Base-by-base conservation (phyloP, 2,329 filamentous ascomycete genomes). In the Tolypocladium cylindrosporum region DNA sequence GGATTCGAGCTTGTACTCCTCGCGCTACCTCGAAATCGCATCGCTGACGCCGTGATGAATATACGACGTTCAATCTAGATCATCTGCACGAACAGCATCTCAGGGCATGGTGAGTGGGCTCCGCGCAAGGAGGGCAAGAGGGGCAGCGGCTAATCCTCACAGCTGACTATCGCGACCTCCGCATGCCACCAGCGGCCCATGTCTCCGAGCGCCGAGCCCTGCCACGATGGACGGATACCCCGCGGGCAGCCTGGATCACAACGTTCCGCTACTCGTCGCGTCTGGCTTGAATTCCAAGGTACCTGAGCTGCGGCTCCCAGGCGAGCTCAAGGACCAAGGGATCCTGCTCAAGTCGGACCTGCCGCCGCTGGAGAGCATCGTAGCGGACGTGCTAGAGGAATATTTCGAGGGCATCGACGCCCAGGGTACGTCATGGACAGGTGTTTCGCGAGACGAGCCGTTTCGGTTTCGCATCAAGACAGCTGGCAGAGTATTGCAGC, bases 211-310 rank as follows among this genome's bases (percentile, higher is more conserved):
- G 43, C 39, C 62, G 59, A 59, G 60, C 16, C 59, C 60, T 59
- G 58, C 24, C 60, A 68, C 65, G 61, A 94, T 94, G 90, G 88
- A 94, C 73, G 89, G 83, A 66, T 93, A 91, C 74, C 88, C 89
- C 57, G 71, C 76, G 59, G 88, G 87, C 72, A 96, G 92, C 76
- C 79, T 96, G 71, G 84, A 87, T 70, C 91, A 94, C 74, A 95
- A 94, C 74, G 81, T 95, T 66, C 93, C 93, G 41, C 81, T 96
- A 58, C 75, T 97, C 61, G 78, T 95, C 53, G 82, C 96, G 40
- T 91, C 91, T 42, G 94, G 93, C 14, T 80, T 97, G 74, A 68
- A 69, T 69, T 63, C 65, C 59, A 51, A 74, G 72, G 66, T 69
- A 34, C 63, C 77, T 63, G 68, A 76, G 63, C 71, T 76, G 59